phyloP scores from a whole-genome alignment of 129 eudicot genomes.

The Flaveria brownii region DNA sequence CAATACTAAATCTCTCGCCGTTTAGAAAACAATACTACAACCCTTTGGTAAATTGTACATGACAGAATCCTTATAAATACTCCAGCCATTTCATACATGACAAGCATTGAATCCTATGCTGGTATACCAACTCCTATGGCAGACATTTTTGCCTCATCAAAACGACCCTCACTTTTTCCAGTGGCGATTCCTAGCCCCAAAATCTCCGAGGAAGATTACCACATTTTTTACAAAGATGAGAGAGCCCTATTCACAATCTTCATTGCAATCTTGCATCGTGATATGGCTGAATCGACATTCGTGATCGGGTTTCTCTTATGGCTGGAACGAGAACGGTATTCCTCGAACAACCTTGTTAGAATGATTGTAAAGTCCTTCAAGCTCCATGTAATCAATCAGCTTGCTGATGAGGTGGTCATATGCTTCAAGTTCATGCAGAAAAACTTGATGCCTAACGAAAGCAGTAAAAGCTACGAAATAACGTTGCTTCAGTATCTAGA shows the following conservation, averaged over 20 bases:
- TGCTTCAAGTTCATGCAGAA: conserved; percentile 35
- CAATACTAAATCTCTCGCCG: no score
- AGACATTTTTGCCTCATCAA: conserved; percentile 5
- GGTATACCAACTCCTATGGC: conserved; percentile 9
- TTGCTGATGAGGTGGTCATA: conserved; percentile 28
- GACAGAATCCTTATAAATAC: neutral
- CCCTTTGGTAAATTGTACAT: no score
- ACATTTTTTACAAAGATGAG: conserved; percentile 43
- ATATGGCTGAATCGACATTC: conserved; percentile 37
- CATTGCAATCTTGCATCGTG: conserved; percentile 27
- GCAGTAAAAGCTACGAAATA: neutral
- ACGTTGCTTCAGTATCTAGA: conserved; percentile 24
- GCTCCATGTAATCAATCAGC: neutral
- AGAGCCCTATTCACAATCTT: conserved; percentile 35
- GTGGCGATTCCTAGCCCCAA: neutral
- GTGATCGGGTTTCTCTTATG: conserved; percentile 48
- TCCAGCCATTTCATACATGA: neutral
- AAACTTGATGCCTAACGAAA: neutral
- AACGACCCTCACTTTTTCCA: conserved; percentile 31
- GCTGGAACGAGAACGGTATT: conserved; percentile 39
- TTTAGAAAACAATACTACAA: no score
- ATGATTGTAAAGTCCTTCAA: conserved; percentile 26
- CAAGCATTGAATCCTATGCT: neutral
- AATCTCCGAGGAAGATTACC: conserved; percentile 38
- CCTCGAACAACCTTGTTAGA: conserved; percentile 1